Percentiles rank a stretch among this genome's conserved stretches.
phyloP scores from a whole-genome alignment of 306 rosid genomes.

The Cucumis hystrix region DNA sequence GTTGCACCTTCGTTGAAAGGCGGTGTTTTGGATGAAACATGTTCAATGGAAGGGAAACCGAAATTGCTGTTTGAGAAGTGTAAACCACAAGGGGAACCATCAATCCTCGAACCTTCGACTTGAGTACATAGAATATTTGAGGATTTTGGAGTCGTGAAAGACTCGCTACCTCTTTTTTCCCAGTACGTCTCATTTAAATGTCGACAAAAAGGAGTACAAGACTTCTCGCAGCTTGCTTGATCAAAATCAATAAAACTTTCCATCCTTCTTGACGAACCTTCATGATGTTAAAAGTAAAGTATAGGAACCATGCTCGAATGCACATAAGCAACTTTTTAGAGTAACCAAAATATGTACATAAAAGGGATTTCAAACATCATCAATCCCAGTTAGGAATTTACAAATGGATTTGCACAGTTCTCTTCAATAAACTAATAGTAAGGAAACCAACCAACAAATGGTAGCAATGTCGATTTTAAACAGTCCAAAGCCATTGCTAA shows the following conservation, averaged over 20 bases:
- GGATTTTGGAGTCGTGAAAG: slow-evolving; percentile 18
- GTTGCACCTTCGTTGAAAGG: background rate
- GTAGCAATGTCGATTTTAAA: background rate
- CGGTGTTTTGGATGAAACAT: background rate
- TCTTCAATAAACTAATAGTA: background rate
- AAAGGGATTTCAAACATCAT: background rate
- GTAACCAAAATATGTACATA: background rate
- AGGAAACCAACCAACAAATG: background rate
- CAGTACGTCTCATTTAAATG: slow-evolving; percentile 30
- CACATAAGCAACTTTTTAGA: background rate
- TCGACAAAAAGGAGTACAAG: slow-evolving; percentile 27
- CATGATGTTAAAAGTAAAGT: background rate
- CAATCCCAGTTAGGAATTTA: background rate
- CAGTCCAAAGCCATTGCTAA: background rate
- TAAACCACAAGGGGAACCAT: slow-evolving; percentile 19
- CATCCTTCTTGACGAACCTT: slow-evolving; percentile 84
- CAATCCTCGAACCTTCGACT: slow-evolving; percentile 22
- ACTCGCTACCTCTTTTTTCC: slow-evolving; percentile 43
- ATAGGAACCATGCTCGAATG: background rate
- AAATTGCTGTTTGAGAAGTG: slow-evolving; percentile 14
- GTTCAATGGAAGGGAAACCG: background rate
- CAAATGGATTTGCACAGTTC: background rate
- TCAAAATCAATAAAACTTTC: slow-evolving; percentile 66
- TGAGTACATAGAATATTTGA: slow-evolving; percentile 19
- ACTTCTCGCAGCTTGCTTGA: slow-evolving; percentile 34